Base-by-base conservation (phyloP, 2,329 filamentous ascomycete genomes). In the Diaporthe citriasiana region DNA sequence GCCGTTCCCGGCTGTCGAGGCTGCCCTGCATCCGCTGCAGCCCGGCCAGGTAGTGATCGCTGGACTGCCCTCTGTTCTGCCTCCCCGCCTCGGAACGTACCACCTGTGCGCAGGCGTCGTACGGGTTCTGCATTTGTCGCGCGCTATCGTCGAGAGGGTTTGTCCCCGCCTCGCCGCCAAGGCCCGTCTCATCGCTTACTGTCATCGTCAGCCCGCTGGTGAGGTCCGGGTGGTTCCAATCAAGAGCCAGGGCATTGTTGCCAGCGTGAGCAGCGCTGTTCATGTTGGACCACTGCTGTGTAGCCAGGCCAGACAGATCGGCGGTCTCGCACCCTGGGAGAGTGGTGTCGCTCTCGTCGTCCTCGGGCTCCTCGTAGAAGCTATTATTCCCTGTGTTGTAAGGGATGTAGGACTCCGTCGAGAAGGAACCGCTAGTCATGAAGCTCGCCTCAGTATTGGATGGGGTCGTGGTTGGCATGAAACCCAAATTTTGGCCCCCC, bases 381-480 rank as follows among this genome's bases (percentile, higher is more conserved):
- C 53, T 65, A 42, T 59, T 57, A 33, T 72, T 68, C 12, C 51
- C 65, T 40, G 72, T 72, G 22, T 50, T 56, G 42, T 71, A 68
- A 22, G 63, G 60, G 7, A 84, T 76, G 74, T 82, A 83, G 7
- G 80, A 51, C 33, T 79, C 79, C 5, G 77, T 68, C 22, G 76
- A 65, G 57, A 75, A 76, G 9, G 76, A 68, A 4, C 71, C 76
- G 25, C 68, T 75, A 1, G 76, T 78, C 27, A 80, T 79, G 30
- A 81, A 79, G 3, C 78, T 80, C n/a, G 76, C 74, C n/a, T 80
- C 78, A 15, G 77, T 80, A 55, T 82, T 80, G 9, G 79, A 76
- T 27, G 80, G 81, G 25, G 77, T 77, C 47, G 81, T 79, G 0
- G 84, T 79, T 0, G 84, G 82, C 69, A 83, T 79, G 77, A 85